Base-by-base conservation (phyloP, 2,329 filamentous ascomycete genomes). In the Cladophialophora yegresii region DNA sequence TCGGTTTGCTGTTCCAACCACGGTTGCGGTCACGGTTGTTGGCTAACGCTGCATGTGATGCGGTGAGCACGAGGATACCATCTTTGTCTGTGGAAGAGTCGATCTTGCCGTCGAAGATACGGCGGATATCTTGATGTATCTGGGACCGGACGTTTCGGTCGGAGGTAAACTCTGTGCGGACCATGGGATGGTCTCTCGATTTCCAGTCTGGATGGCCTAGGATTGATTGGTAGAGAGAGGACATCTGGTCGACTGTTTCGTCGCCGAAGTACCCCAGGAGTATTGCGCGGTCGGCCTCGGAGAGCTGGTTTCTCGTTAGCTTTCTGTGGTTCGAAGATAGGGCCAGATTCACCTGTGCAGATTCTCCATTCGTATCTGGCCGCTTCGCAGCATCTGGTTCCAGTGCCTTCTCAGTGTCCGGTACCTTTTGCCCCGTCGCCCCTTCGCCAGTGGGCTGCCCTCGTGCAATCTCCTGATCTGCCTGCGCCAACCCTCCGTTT, bases 51-150 rank as follows among this genome's bases (percentile, higher is more conserved):
- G 74, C 66, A 12, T 49, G n/a, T 22, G 57, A 13, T 22, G 83
- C 78, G 33, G 83, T 82, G 67, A 90, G 82, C n/a, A 80, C 77
- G 8, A 71, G 55, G 6, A 82, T 82, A 28, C 90, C 90, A 54
- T 90, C 85, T 64, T 88, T 86, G 66, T 89, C 85, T 53, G 92
- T 96, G 20, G 81, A 82, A 1, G 91, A 96, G 63, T 96, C 91
- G 57, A 96, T 82, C 62, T 86, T 84, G 2, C 87, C 89, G n/a
- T 82, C 80, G 76, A 96, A 96, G 66, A 96, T 88, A 47, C 88
- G 88, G 28, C 93, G 90, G 53, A 96, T 80, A 8, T 81, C 79
- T 69, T 85, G 79, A 73, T 91, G 89, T 7, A 89, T 83, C 67
- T 84, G 79, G 43, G 86, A 87, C 7, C 88, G 85, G 61, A 81